These are phyloP conservation scores for Aspergillus floridensis DNA, from an alignment of 2,329 filamentous ascomycete genomes.

Conservation along the genomic window DNA sequence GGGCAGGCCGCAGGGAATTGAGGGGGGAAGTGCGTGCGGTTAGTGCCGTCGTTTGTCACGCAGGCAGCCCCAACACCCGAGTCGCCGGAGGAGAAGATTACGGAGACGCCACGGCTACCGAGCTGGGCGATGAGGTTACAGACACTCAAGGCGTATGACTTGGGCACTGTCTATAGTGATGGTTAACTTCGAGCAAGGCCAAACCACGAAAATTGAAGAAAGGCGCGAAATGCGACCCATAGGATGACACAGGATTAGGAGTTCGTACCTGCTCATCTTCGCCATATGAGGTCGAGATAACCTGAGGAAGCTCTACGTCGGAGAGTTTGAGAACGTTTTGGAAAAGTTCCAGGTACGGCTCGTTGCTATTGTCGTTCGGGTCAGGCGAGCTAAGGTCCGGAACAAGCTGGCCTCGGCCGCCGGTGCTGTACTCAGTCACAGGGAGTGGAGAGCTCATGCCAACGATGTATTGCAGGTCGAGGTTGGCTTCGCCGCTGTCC, in stretches of 20 bases:
- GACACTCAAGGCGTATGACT: slow-evolving; percentile 37
- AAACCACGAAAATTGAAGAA: neutral
- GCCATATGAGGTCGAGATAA: slow-evolving; percentile 43
- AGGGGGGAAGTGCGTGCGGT: slow-evolving; percentile 41
- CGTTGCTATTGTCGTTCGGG: slow-evolving; percentile 44
- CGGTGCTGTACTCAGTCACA: slow-evolving; percentile 49
- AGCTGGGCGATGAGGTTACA: slow-evolving; percentile 50
- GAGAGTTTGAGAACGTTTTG: slow-evolving; percentile 32
- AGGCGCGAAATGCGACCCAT: neutral
- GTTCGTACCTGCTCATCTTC: slow-evolving; percentile 39
- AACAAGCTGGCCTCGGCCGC: slow-evolving; percentile 46
- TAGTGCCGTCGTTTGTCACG: slow-evolving; percentile 35
- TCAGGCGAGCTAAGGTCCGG: slow-evolving; percentile 50
- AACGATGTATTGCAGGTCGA: slow-evolving; percentile 51
- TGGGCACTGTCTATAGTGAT: slow-evolving; percentile 30
- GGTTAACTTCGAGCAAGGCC: neutral
- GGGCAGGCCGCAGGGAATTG: slow-evolving; percentile 43
- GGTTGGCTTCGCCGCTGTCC: slow-evolving; percentile 50
- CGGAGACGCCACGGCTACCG: slow-evolving; percentile 49
- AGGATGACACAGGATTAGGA: neutral
- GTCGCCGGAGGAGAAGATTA: slow-evolving; percentile 52
- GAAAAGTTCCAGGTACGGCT: slow-evolving; percentile 44
- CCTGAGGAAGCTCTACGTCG: slow-evolving; percentile 32
- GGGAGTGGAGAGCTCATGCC: slow-evolving; percentile 45
- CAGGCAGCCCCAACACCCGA: slow-evolving; percentile 43